These are phyloP conservation scores for Psilocybe subaeruginosa DNA, from an alignment of 768 basidiomycete genomes.

Conservation along the genomic window DNA sequence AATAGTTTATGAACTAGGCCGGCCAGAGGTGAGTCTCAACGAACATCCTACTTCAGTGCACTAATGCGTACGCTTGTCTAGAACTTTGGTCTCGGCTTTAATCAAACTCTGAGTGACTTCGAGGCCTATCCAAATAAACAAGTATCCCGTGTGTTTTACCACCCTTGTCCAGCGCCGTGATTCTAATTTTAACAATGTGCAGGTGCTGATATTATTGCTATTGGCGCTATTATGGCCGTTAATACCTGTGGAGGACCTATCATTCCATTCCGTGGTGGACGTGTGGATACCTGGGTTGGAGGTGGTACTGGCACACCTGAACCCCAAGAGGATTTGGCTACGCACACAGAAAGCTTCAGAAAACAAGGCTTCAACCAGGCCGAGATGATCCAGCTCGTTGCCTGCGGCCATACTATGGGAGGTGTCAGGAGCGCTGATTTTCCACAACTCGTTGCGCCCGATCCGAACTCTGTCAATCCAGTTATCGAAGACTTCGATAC, in stretches of 20 bases:
- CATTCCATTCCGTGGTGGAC: conserved; percentile 65
- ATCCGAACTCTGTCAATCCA: conserved; percentile 27
- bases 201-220: conserved; percentile 56
- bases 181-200: conserved; percentile 48
- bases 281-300: conserved; percentile 38
- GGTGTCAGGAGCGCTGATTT: conserved; percentile 50
- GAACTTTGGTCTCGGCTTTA: conserved; percentile 54
- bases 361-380: conserved; percentile 43
- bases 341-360: conserved; percentile 41
- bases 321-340: conserved; percentile 42
- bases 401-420: conserved; percentile 56
- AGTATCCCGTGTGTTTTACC: conserved; percentile 39
- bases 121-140: conserved; percentile 44
- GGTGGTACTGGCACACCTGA: conserved; percentile 42
- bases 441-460: conserved; percentile 42
- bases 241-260: conserved; percentile 63
- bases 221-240: conserved; percentile 49
- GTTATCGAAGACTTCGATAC: conserved; percentile 42
- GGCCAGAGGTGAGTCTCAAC: conserved; percentile 37
- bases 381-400: conserved; percentile 55
- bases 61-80: conserved; percentile 15
- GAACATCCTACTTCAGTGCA: background rate
- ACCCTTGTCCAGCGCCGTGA: conserved; percentile 33
- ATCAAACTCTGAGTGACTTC: conserved; percentile 44
- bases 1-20: conserved; percentile 47